A percentile compares a stretch with the other conserved stretches of the same genome.
These are phyloP conservation scores for Lipomyces orientalis DNA, from an alignment of 805 yeast species.

Conservation along the genomic window DNA sequence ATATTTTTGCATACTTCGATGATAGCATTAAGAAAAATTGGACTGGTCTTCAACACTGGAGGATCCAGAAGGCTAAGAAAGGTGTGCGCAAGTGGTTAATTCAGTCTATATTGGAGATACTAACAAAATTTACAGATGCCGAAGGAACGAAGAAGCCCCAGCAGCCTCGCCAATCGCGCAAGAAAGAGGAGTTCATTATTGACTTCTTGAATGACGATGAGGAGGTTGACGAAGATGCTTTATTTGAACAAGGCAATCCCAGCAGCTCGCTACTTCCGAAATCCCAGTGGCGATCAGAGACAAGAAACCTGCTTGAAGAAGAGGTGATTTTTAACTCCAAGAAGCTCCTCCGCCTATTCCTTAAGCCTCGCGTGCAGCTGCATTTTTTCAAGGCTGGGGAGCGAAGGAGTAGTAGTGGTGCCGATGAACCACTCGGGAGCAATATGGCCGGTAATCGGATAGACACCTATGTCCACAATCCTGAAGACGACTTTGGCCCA, in stretches of 20 bases:
- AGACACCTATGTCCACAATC: slow-evolving; percentile 29
- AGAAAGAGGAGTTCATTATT: slow-evolving; percentile 49
- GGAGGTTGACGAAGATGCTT: slow-evolving; percentile 48
- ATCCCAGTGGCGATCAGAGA: slow-evolving; percentile 49
- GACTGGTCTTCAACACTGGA: slow-evolving; percentile 94
- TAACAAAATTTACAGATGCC: slow-evolving; percentile 2
- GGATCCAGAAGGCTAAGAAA: slow-evolving; percentile 63
- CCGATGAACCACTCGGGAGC: background rate
- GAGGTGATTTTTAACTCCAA: slow-evolving; percentile 75
- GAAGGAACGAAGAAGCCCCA: slow-evolving; percentile 19
- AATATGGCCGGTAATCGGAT: background rate
- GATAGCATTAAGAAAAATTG: slow-evolving; percentile 71
- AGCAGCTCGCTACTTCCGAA: slow-evolving; percentile 49
- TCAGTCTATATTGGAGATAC: background rate
- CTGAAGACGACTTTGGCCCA: slow-evolving; percentile 13
- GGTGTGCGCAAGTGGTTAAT: background rate
- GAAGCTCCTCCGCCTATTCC: slow-evolving; percentile 67
- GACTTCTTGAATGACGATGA: slow-evolving; percentile 52
- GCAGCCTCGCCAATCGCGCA: slow-evolving; percentile 26
- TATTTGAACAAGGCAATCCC: slow-evolving; percentile 52
- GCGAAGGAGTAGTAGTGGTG: background rate
- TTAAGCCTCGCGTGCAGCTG: slow-evolving; percentile 58
- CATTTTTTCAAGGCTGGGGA: slow-evolving; percentile 18
- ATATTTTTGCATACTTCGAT: slow-evolving; percentile 79
- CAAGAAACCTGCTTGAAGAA: slow-evolving; percentile 66